These are phyloP conservation scores for Acanthamoeba quina DNA, from an alignment of 208 protist species.

Conservation along the genomic window DNA sequence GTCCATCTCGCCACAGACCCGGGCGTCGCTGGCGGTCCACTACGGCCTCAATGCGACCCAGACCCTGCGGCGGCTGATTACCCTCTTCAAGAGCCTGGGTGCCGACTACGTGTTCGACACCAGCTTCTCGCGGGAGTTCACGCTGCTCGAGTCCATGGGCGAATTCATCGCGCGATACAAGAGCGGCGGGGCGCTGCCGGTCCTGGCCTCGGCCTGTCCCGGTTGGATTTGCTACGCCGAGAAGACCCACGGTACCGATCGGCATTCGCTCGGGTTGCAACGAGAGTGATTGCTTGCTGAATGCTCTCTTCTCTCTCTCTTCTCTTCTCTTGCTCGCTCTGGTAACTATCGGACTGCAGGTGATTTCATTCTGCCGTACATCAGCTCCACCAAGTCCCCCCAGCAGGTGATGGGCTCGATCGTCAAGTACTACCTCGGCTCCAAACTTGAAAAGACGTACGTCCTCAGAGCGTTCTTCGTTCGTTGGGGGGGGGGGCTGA, in stretches of 20 bases:
- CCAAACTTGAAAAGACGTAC: not conserved
- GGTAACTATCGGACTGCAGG: conserved; percentile 92
- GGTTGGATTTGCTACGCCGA: conserved; percentile 99
- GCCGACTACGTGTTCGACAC: conserved; percentile 91
- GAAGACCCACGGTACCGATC: conserved; percentile 92
- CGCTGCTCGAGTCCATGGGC: conserved; percentile 89
- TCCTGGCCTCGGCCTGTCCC: conserved; percentile 96
- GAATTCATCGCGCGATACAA: conserved; percentile 90
- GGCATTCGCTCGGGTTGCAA: not conserved
- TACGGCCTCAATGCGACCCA: conserved; percentile 82
- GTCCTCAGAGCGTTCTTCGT: conserved; percentile 83
- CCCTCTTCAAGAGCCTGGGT: conserved; percentile 88
- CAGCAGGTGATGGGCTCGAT: conserved; percentile 96
- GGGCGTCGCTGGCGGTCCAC: conserved; percentile 94
- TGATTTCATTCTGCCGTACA: conserved; percentile 93
- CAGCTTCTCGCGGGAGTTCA: conserved; percentile 89
- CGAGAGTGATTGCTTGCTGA: not conserved
- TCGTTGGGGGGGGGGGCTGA: too few relatives aligned
- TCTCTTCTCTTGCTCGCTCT: not conserved
- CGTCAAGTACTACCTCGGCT: conserved; percentile 91
- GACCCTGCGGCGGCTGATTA: conserved; percentile 86
- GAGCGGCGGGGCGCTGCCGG: conserved; percentile 80
- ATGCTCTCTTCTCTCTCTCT: not conserved
- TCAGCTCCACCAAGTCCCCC: conserved; percentile 96
- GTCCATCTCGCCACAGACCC: conserved; percentile 94